phyloP scores from a whole-genome alignment of 148 eudicot genomes.

The Fallopia convolvulus region DNA sequence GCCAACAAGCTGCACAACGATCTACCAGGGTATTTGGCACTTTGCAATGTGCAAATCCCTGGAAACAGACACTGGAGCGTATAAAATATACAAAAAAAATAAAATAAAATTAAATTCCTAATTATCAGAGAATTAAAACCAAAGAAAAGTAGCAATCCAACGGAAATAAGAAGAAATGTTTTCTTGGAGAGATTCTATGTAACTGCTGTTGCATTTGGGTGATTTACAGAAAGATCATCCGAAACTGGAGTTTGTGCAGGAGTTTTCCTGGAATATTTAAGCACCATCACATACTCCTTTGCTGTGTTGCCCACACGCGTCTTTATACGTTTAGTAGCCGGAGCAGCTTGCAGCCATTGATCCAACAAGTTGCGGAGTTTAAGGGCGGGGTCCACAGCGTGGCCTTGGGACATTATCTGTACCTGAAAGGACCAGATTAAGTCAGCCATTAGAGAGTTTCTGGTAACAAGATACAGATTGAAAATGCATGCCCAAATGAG shows the following conservation, averaged over 20 bases:
- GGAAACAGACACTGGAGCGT: too few species aligned
- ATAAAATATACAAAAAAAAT: too few species aligned
- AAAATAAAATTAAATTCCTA: too few species aligned
- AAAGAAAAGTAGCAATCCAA: too few species aligned
- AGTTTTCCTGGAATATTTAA: slow-evolving; percentile 40
- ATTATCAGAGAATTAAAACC: too few species aligned
- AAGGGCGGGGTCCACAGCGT: slow-evolving; percentile 49
- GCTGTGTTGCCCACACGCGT: slow-evolving; percentile 52
- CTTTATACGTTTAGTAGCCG: slow-evolving; percentile 33
- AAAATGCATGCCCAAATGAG: too few species aligned
- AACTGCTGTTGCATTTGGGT: background rate
- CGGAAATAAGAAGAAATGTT: too few species aligned
- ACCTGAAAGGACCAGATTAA: slow-evolving; percentile 35
- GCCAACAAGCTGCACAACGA: too few species aligned
- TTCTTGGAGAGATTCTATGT: background rate
- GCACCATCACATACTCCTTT: slow-evolving; percentile 70
- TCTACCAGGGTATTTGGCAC: too few species aligned
- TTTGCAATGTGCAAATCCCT: too few species aligned
- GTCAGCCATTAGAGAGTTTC: background rate
- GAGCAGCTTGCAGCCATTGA: slow-evolving; percentile 42
- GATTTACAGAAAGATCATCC: background rate
- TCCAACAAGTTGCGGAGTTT: slow-evolving; percentile 49
- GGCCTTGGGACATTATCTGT: slow-evolving; percentile 61
- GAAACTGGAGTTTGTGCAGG: slow-evolving; percentile 7
- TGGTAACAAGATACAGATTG: too few species aligned